phyloP scores from a whole-genome alignment of 805 yeast species.

The Myxozyma lipomycoides region DNA sequence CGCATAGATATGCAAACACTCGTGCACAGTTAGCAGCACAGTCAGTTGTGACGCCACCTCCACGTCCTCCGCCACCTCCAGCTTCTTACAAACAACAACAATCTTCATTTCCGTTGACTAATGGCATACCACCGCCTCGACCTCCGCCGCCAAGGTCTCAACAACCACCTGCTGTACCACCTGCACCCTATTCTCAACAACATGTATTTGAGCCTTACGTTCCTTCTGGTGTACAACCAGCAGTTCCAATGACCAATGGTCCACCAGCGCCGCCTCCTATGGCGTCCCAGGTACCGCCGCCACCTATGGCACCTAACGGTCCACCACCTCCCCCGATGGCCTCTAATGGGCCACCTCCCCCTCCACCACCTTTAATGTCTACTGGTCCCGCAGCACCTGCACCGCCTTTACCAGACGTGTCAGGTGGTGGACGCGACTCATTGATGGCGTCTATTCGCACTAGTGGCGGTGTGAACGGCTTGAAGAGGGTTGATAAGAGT shows the following conservation, averaged over 20 bases:
- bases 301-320: constrained; percentile 7
- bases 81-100: constrained; percentile 1
- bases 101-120: background rate
- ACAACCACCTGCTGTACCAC: constrained; percentile 19
- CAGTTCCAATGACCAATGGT: background rate
- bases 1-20: constrained; percentile 15
- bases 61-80: constrained; percentile 20
- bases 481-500: constrained; percentile 76
- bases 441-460: constrained; percentile 80
- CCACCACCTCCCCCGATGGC: constrained; percentile 39
- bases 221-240: background rate
- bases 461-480: constrained; percentile 65
- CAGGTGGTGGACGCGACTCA: constrained; percentile 65
- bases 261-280: constrained; percentile 34
- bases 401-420: constrained; percentile 14
- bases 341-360: constrained; percentile 20
- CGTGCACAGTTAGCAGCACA: background rate
- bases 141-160: constrained; percentile 13
- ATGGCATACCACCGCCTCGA: constrained; percentile 7
- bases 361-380: constrained; percentile 31
- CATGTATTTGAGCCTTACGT: background rate
- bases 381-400: constrained; percentile 30
- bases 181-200: constrained; percentile 6
- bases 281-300: background rate
- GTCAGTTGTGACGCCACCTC: constrained; percentile 1